phyloP scores from a whole-genome alignment of 805 yeast genomes.

The Wickerhamomyces xylosicus region DNA sequence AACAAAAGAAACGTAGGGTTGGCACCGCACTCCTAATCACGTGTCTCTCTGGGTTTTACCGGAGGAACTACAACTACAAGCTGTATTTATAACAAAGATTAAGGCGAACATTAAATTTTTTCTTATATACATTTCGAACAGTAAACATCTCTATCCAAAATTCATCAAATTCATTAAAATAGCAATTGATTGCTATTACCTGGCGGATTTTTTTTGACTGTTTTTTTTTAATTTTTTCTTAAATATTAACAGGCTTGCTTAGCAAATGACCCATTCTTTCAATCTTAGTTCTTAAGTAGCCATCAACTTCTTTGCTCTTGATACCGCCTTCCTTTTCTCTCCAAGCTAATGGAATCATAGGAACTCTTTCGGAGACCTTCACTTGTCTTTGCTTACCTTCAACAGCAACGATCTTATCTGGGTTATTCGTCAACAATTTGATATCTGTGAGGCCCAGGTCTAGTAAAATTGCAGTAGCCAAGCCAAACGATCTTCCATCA shows the following conservation, averaged over 20 bases:
- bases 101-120: too few relatives aligned
- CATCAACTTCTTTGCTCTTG: slow-evolving; percentile 78
- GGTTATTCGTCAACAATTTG: slow-evolving; percentile 83
- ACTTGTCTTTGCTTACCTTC: slow-evolving; percentile 75
- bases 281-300: slow-evolving; percentile 85
- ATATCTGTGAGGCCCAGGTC: slow-evolving; percentile 72
- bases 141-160: too few relatives aligned
- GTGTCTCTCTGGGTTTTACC: neutral
- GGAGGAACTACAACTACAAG: too few relatives aligned
- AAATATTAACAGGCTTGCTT: slow-evolving; percentile 28
- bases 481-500: slow-evolving; percentile 87
- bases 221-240: neutral
- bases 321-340: slow-evolving; percentile 47
- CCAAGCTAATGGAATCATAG: slow-evolving; percentile 98
- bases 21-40: neutral
- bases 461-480: slow-evolving; percentile 85
- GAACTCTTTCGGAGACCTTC: slow-evolving; percentile 77
- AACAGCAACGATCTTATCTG: slow-evolving; percentile 91
- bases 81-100: too few relatives aligned
- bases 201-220: too few relatives aligned
- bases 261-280: slow-evolving; percentile 96
- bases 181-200: too few relatives aligned
- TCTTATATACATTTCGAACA: too few relatives aligned
- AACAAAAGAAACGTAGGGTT: neutral
- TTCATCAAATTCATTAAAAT: too few relatives aligned